Conservation (phyloP, 2,329 filamentous ascomycete genomes). For the Lecanosticta acicola region DNA sequence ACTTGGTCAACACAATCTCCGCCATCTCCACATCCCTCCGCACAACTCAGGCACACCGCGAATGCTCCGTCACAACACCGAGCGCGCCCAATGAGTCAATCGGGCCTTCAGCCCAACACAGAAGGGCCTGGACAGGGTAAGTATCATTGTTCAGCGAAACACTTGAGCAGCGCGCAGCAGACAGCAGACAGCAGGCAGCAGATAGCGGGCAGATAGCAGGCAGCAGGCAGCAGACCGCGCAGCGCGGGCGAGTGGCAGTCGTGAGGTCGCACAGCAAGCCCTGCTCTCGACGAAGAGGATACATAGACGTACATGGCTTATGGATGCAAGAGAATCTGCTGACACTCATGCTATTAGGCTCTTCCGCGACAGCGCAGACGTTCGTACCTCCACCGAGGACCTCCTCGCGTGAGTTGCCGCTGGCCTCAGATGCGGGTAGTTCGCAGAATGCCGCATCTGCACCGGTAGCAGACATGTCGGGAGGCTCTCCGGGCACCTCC, state of each 20-base stretch:
- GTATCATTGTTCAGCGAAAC: too few relatives aligned
- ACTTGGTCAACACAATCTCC: background rate
- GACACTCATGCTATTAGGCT: slow-evolving; percentile 13
- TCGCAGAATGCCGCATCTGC: slow-evolving; percentile 13
- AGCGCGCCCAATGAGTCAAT: slow-evolving; percentile 25
- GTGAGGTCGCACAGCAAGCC: too few relatives aligned
- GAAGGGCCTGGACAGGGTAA: slow-evolving; percentile 23
- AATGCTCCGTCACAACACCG: slow-evolving; percentile 16
- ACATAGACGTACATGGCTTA: too few relatives aligned
- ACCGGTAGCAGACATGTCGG: background rate
- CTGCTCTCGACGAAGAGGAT: too few relatives aligned
- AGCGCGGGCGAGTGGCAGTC: too few relatives aligned
- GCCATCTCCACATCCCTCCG: slow-evolving; percentile 4
- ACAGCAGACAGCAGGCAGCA: too few relatives aligned
- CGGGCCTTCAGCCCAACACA: slow-evolving; percentile 21
- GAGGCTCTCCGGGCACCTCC: background rate
- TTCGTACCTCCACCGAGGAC: slow-evolving; percentile 18
- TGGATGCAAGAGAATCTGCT: too few relatives aligned
- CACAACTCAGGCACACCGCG: slow-evolving; percentile 7
- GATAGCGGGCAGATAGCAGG: too few relatives aligned
- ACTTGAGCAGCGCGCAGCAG: too few relatives aligned
- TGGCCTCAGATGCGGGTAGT: slow-evolving; percentile 12
- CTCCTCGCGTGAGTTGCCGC: slow-evolving; percentile 16
- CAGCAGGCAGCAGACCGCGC: too few relatives aligned
- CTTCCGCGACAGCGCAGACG: slow-evolving; percentile 20